Evolutionary conservation across 768 basidiomycete species (phyloP).

Genomic region (Rhizopogon salebrosus): DNA sequence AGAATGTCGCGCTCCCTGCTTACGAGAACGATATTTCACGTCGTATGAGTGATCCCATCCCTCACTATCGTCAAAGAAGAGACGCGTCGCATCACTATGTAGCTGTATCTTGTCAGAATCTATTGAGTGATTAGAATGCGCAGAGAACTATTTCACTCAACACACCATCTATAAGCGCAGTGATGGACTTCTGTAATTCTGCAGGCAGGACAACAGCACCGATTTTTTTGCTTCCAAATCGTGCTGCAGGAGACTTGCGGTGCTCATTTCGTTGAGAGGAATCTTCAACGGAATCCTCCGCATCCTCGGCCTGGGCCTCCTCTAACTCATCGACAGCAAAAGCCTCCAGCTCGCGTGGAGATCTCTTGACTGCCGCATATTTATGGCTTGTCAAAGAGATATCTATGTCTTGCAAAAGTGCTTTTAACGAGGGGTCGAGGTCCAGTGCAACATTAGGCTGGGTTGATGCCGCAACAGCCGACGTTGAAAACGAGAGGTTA

Average conservation of each 20-base stretch:
- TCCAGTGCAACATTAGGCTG: slow-evolving; percentile 57
- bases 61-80: slow-evolving; percentile 46
- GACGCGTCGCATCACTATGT: slow-evolving; percentile 66
- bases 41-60: slow-evolving; percentile 55
- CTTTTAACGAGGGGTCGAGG: slow-evolving; percentile 61
- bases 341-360: slow-evolving; percentile 53
- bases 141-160: not conserved
- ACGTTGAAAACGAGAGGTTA: slow-evolving; percentile 26
- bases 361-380: slow-evolving; percentile 24
- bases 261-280: slow-evolving; percentile 26
- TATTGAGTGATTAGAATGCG: slow-evolving; percentile 22
- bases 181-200: slow-evolving; percentile 66
- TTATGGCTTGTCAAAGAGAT: slow-evolving; percentile 46
- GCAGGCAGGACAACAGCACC: slow-evolving; percentile 69
- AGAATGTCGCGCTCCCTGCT: slow-evolving; percentile 53
- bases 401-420: slow-evolving; percentile 62
- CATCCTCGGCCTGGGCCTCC: slow-evolving; percentile 26
- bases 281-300: slow-evolving; percentile 26
- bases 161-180: slow-evolving; percentile 61
- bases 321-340: slow-evolving; percentile 32
- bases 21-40: slow-evolving; percentile 52
- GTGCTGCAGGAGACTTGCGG: slow-evolving; percentile 76
- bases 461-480: slow-evolving; percentile 20
- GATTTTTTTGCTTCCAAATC: slow-evolving; percentile 69
- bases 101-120: slow-evolving; percentile 60